Base-by-base conservation (phyloP, 495 filamentous ascomycete genomes). In the Massariosphaeria phaeospora region DNA sequence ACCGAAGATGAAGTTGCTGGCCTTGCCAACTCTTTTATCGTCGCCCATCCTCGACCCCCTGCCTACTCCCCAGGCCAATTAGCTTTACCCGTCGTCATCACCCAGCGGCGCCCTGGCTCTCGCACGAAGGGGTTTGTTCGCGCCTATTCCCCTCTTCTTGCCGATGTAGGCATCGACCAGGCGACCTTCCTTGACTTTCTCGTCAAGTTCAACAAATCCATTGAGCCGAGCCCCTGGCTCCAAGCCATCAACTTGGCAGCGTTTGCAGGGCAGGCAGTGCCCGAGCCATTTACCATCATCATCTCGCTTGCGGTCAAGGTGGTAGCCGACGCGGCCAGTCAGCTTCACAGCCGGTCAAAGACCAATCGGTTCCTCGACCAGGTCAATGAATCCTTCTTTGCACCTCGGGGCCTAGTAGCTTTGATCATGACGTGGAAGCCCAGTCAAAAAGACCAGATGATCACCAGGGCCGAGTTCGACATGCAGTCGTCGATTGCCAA, bases 391-490 rank as follows among this genome's bases (percentile, higher is more conserved):
- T 69, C 77, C 29, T 72, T 82, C 38, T 84, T 83, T 67, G 70
- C 69, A 25, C 81, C 81, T 0, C 76, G 74, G 15, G 82, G 81
- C 6, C 70, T 84, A 0, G 82, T 75, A 64, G 78, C 75, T 48
- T 64, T 84, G 4, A 67, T 85, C 29, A 79, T 85, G 76, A 78
- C 77, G 8, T 83, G 76, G 66, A 75, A 79, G 18, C 74, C 78
- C 1, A 68, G 75, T 10, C 65, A 63, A 0, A 40, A 59, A 3
- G 33, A 47, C 31, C 38, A 43, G 42, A 45, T 59, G 7, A 62
- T 62, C 11, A 35, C 59, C 3, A 63, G 34, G 10, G 48, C 48
- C 2, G 36, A 36, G 13, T 26, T 39, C n/a, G n/a, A n/a, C n/a
- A n/a, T n/a, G n/a, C n/a, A n/a, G n/a, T n/a, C n/a, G n/a, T n/a